Evolutionary conservation across 2,329 filamentous ascomycete genomes (phyloP).

Genomic region (Fusarium euwallaceae): DNA sequence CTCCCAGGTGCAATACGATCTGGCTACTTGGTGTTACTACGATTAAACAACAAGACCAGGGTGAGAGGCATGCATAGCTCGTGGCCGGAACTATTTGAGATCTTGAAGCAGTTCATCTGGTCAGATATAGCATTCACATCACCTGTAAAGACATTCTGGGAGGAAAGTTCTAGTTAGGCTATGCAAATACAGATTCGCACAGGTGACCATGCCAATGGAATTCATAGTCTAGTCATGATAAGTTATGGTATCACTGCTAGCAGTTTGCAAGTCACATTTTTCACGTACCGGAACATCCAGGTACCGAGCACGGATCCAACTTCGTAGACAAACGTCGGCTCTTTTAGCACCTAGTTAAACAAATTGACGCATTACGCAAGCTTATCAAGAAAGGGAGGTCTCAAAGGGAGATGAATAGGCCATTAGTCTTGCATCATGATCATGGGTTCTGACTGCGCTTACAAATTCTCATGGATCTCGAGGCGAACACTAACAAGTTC

Average conservation of each 20-base stretch:
- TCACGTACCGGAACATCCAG: background rate
- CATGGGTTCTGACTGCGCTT: background rate
- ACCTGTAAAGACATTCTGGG: constrained; percentile 51
- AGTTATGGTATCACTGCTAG: background rate
- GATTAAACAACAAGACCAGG: constrained; percentile 29
- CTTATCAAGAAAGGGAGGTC: background rate
- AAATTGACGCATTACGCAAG: background rate
- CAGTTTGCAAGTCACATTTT: background rate
- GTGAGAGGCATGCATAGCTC: constrained; percentile 41
- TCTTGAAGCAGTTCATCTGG: constrained; percentile 56
- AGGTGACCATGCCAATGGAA: background rate
- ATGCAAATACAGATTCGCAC: background rate
- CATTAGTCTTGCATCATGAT: background rate
- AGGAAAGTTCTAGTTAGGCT: constrained; percentile 31
- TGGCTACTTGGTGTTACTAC: constrained; percentile 46
- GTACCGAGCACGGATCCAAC: background rate
- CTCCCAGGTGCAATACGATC: constrained; percentile 45
- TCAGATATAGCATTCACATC: constrained; percentile 53
- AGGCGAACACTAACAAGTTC: background rate
- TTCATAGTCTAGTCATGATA: background rate
- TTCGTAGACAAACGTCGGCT: too few species aligned
- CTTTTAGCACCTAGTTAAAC: background rate
- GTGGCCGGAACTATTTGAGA: constrained; percentile 49
- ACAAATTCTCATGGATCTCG: background rate
- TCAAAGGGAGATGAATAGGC: background rate